phyloP scores from a whole-genome alignment of 164 flowering plant species.

The Kingdonia uniflora region DNA sequence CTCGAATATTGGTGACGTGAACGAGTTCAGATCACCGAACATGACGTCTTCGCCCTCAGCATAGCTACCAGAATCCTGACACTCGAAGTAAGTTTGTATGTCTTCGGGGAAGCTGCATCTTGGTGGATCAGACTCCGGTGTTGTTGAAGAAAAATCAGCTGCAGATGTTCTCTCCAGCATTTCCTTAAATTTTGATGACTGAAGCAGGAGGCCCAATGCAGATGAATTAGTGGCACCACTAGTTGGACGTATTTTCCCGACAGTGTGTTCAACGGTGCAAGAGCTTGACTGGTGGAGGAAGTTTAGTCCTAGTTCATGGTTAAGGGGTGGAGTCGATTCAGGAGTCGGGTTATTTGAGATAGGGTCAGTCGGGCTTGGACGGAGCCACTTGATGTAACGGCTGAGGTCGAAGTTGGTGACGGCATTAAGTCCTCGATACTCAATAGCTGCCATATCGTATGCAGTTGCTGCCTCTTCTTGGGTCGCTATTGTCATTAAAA shows the following conservation, averaged over 20 bases:
- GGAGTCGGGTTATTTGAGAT: background rate
- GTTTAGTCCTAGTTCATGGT: constrained; percentile 15
- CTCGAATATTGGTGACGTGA: constrained; percentile 29
- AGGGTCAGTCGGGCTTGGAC: constrained; percentile 21
- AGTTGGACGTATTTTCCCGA: background rate
- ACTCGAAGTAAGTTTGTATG: constrained; percentile 47
- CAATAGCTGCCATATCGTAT: constrained; percentile 54
- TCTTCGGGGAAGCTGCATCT: constrained; percentile 59
- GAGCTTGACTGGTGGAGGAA: constrained; percentile 11
- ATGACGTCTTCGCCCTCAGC: constrained; percentile 8
- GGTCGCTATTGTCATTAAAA: background rate
- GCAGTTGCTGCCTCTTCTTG: constrained; percentile 44
- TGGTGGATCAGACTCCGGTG: constrained; percentile 29
- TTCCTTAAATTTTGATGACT: constrained; percentile 64
- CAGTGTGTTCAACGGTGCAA: background rate
- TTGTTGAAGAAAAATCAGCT: constrained; percentile 20
- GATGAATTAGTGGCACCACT: constrained; percentile 24
- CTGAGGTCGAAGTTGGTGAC: constrained; percentile 56
- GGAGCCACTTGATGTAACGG: constrained; percentile 68
- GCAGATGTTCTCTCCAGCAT: constrained; percentile 42
- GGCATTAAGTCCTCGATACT: constrained; percentile 44
- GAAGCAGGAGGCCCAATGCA: constrained; percentile 46
- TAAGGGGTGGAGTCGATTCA: constrained; percentile 13
- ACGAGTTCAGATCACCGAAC: constrained; percentile 32
- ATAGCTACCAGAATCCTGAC: constrained; percentile 11